Evolutionary conservation across 768 basidiomycete species (phyloP), one percentile per base, ranked within the genome.

Genomic region (Dentipellis fragilis): DNA sequence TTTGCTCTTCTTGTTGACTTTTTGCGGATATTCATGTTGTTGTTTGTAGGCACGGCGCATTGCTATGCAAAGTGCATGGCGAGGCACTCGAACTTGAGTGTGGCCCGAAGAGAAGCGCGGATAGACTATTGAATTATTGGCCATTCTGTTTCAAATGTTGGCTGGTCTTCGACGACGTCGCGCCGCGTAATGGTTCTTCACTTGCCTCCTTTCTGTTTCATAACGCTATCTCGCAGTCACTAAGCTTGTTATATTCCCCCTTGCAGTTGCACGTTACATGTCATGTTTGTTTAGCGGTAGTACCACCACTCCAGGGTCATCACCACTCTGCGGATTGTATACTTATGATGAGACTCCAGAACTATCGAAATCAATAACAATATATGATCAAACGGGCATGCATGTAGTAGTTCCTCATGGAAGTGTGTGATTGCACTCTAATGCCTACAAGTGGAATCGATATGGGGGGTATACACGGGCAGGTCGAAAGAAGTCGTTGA

Each of bases 31-130:
- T 39, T 29, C 16, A 14, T 49, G 11, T 49, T 58, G 29, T 37
- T 29, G 34, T 23, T 36, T 52, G 17, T 57, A 90, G 87, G 89
- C 89, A 4, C 79, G 83, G 59, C 83, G 89, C 48, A 93, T 93
- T 60, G 83, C 89, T 16, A 80, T 93, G 82, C 90, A 92, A 68
- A 92, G 90, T 60, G 90, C 89, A 45, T 93, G 90, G 89, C 80
- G 89, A 66, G 77, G 85, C 63, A 74, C 78, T 42, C 75, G 82
- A 56, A 78, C 75, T 65, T 86, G 64, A 74, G 23, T 16, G 17
- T 37, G 49, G 49, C 37, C 39, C 19, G 29, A 29, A 29, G 29
- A 29, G 29, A 29, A 29, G 29, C 29, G 29, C 29, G 29, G 29
- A 29, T 29, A 29, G 29, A 29, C 29, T 11, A 40, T 12, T 40